Evolutionary conservation across 768 basidiomycete genomes (phyloP).

Genomic region (Sistotremastrum suecicum): DNA sequence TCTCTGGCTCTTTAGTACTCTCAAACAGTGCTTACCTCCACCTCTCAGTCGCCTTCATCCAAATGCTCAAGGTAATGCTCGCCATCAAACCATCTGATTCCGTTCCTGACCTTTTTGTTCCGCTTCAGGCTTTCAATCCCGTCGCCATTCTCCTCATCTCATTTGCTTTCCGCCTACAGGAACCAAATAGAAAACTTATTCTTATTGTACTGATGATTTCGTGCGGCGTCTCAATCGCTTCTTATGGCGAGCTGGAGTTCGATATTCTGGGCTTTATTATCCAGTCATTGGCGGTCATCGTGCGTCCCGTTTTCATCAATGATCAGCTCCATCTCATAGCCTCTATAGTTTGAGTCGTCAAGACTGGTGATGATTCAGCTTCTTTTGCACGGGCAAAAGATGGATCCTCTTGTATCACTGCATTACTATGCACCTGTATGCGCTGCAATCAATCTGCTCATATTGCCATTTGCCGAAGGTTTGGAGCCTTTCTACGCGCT

Average conservation of each 20-base stretch:
- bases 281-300: conserved; percentile 75
- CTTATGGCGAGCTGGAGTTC: conserved; percentile 79
- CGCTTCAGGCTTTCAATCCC: conserved; percentile 67
- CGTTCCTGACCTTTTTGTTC: not conserved
- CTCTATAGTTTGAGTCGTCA: conserved; percentile 70
- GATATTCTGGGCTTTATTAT: conserved; percentile 76
- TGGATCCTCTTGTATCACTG: conserved; percentile 91
- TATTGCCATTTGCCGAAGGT: conserved; percentile 90
- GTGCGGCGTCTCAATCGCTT: conserved; percentile 75
- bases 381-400: conserved; percentile 87
- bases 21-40: conserved; percentile 90
- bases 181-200: conserved; percentile 68
- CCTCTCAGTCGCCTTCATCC: conserved; percentile 87
- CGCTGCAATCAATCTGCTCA: conserved; percentile 70
- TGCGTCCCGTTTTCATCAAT: conserved; percentile 25
- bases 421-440: conserved; percentile 97
- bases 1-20: conserved; percentile 82
- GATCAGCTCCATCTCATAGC: conserved; percentile 1
- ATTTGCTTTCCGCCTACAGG: conserved; percentile 78
- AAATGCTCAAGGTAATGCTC: conserved; percentile 75
- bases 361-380: conserved; percentile 95
- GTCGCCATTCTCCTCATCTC: conserved; percentile 90
- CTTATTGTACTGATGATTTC: conserved; percentile 88
- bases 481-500: conserved; percentile 72
- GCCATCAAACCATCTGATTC: not conserved